A percentile compares a stretch with the other conserved stretches of the same genome.
phyloP scores from a whole-genome alignment of 179 eudicot genomes.

The Beta lomatogona region DNA sequence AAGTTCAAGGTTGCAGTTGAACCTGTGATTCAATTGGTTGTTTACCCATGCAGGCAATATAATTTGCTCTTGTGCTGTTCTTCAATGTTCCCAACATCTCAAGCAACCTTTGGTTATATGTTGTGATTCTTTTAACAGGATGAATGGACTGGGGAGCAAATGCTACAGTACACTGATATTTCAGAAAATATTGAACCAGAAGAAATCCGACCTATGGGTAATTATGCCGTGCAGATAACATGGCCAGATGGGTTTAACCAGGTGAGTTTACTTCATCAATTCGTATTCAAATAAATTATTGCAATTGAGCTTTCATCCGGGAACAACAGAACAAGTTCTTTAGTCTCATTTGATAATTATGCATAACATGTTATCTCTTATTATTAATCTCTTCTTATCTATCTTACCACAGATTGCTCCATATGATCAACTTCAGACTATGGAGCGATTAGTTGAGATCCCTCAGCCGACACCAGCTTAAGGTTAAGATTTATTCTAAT shows the following conservation, averaged over 20 bases:
- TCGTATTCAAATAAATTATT: neutral
- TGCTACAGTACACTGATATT: slow-evolving; percentile 65
- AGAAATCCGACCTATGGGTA: slow-evolving; percentile 97
- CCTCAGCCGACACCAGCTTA: slow-evolving; percentile 50
- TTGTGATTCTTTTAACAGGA: slow-evolving; percentile 48
- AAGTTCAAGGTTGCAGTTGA: too few species aligned
- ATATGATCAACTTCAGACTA: slow-evolving; percentile 88
- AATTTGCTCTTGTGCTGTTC: too few species aligned
- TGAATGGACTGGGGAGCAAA: slow-evolving; percentile 99
- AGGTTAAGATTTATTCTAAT: slow-evolving; percentile 24
- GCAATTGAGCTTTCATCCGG: neutral
- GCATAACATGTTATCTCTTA: neutral
- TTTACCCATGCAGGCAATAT: too few species aligned
- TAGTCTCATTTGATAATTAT: neutral
- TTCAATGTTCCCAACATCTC: neutral
- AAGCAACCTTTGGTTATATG: neutral
- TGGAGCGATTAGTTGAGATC: slow-evolving; percentile 82
- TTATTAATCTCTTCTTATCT: neutral
- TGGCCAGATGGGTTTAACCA: slow-evolving; percentile 99
- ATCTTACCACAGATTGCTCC: slow-evolving; percentile 88
- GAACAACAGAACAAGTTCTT: neutral
- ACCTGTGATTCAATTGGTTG: too few species aligned
- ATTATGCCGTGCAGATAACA: slow-evolving; percentile 90
- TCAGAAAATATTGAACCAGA: slow-evolving; percentile 97
- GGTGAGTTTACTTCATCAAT: slow-evolving; percentile 44